Evolutionary conservation across 306 rosid genomes (phyloP).

Genomic region (Quillaja saponaria): DNA sequence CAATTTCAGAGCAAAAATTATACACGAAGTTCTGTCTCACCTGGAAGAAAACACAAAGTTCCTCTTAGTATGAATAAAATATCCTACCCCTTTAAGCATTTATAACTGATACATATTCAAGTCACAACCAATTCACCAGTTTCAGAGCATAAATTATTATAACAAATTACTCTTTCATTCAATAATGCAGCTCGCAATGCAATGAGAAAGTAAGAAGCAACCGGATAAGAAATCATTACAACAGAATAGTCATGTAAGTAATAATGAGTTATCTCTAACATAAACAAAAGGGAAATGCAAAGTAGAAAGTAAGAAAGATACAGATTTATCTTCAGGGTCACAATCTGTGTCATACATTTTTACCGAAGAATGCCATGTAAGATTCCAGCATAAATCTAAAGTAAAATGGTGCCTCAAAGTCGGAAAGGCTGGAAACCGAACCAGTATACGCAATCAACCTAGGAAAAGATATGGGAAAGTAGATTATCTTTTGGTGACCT

Average conservation of each 20-base stretch:
- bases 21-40: not conserved
- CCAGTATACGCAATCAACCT: too few species aligned
- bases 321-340: constrained; percentile 1
- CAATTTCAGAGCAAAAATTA: constrained; percentile 5
- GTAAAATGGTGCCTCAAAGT: not conserved
- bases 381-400: constrained; percentile 2
- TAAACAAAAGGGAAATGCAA: too few species aligned
- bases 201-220: constrained; percentile 20
- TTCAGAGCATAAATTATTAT: constrained; percentile 27
- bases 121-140: too few species aligned
- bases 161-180: constrained; percentile 3
- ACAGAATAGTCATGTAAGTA: constrained; percentile 3
- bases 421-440: too few species aligned
- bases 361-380: constrained; percentile 14
- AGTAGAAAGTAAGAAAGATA: constrained; percentile 14
- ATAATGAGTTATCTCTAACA: not conserved
- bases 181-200: constrained; percentile 9
- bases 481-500: constrained; percentile 57
- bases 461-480: constrained; percentile 12
- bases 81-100: not conserved
- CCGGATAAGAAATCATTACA: constrained; percentile 21
- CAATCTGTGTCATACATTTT: too few species aligned
- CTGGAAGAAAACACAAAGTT: constrained; percentile 23
- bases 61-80: constrained; percentile 1
- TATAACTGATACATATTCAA: constrained; percentile 18